Conservation (phyloP, 148 eudicot genomes). For the Beta vulgaris region DNA sequence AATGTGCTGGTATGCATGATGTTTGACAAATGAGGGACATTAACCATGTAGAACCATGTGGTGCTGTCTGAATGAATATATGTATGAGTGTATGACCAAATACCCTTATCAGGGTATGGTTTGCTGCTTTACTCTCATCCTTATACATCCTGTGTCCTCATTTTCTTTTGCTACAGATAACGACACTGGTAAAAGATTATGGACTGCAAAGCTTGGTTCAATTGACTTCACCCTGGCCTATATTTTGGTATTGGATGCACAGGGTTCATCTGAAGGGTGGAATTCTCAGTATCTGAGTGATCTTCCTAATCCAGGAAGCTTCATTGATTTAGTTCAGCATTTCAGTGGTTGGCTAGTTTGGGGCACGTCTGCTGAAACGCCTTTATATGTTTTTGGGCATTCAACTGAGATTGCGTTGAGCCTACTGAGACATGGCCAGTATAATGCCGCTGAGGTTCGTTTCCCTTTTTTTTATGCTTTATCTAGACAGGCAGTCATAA, state of each 20-base stretch:
- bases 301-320: conserved; percentile 55
- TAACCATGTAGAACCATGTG: background rate
- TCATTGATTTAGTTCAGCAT: conserved; percentile 47
- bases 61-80: background rate
- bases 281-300: conserved; percentile 32
- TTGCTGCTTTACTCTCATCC: conserved; percentile 1
- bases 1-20: background rate
- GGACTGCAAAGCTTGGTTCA: conserved; percentile 78
- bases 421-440: conserved; percentile 79
- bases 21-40: background rate
- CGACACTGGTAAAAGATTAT: conserved; percentile 48
- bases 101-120: background rate
- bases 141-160: conserved; percentile 1
- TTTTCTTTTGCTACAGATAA: conserved; percentile 42
- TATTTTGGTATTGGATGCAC: conserved; percentile 47
- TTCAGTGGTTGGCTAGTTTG: conserved; percentile 86
- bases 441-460: conserved; percentile 78
- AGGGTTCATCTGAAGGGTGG: conserved; percentile 39
- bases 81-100: background rate
- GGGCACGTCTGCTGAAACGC: conserved; percentile 60
- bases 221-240: conserved; percentile 74
- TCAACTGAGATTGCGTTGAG: conserved; percentile 66
- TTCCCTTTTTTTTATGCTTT: conserved; percentile 13
- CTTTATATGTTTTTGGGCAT: conserved; percentile 58
- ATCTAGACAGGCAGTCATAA: background rate